These are phyloP conservation scores for Monosporascus ibericus DNA, from an alignment of 2,329 filamentous ascomycete species.

Conservation along the genomic window DNA sequence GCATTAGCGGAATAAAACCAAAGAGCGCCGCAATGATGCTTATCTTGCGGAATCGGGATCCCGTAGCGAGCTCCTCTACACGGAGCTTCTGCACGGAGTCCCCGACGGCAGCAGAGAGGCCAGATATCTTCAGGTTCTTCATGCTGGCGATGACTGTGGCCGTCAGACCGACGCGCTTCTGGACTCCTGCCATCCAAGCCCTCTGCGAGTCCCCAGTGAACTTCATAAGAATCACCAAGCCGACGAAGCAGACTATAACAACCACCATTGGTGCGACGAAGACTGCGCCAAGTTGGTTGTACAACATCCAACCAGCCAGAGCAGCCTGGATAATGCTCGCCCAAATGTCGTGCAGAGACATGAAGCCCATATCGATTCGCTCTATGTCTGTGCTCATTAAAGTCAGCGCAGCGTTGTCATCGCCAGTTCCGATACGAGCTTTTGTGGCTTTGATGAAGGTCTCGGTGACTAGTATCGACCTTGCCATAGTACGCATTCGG, in stretches of 20 bases:
- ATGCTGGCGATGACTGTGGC: constrained; percentile 31
- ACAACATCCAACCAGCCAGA: constrained; percentile 39
- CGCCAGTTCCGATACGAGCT: constrained; percentile 7
- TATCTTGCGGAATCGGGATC: constrained; percentile 28
- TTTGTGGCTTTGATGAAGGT: constrained; percentile 1
- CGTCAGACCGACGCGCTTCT: constrained; percentile 26
- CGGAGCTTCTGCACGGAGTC: constrained; percentile 27
- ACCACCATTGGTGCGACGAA: constrained; percentile 40
- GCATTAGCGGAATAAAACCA: constrained; percentile 8
- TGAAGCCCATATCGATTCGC: constrained; percentile 27
- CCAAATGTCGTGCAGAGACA: constrained; percentile 33
- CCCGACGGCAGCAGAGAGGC: constrained; percentile 24
- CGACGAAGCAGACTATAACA: constrained; percentile 20
- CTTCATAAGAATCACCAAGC: constrained; percentile 17
- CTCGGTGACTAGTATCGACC: constrained; percentile 5
- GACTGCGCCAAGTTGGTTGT: constrained; percentile 37
- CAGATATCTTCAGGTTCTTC: constrained; percentile 37
- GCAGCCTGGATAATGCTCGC: constrained; percentile 31
- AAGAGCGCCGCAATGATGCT: constrained; percentile 29
- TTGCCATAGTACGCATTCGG: constrained; percentile 18
- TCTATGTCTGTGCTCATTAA: constrained; percentile 42
- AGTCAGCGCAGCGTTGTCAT: constrained; percentile 33
- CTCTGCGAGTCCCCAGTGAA: constrained; percentile 17
- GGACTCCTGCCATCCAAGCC: constrained; percentile 27
- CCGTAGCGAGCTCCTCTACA: constrained; percentile 29